Conservation (phyloP, 2,329 filamentous ascomycete genomes). For the Ophiostoma ips region DNA sequence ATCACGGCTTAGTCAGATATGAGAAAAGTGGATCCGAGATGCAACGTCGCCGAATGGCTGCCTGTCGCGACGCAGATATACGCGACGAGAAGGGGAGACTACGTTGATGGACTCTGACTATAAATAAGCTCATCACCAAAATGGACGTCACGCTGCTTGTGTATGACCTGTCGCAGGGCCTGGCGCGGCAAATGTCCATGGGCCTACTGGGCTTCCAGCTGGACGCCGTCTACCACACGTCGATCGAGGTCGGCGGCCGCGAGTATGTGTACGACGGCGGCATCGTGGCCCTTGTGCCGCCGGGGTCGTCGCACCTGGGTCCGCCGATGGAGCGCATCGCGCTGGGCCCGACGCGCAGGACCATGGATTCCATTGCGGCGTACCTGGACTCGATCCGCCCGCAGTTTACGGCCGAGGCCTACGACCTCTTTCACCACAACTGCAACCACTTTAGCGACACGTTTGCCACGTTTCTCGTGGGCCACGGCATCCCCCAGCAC, state of each 20-base stretch:
- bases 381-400: constrained; percentile 73
- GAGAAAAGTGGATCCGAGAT: too few relatives aligned
- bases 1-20: too few relatives aligned
- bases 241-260: constrained; percentile 66
- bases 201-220: constrained; percentile 46
- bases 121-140: background rate
- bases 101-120: too few relatives aligned
- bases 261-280: constrained; percentile 89
- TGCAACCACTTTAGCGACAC: constrained; percentile 98
- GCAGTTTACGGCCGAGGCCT: constrained; percentile 76
- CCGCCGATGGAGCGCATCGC: constrained; percentile 61
- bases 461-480: constrained; percentile 76
- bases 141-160: constrained; percentile 70
- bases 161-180: constrained; percentile 59
- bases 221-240: constrained; percentile 91
- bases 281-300: constrained; percentile 67
- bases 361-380: constrained; percentile 69
- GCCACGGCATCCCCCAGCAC: constrained; percentile 74
- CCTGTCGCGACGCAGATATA: too few relatives aligned
- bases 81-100: too few relatives aligned
- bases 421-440: constrained; percentile 82
- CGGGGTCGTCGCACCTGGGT: constrained; percentile 78
- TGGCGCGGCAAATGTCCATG: constrained; percentile 41
- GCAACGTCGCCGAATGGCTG: too few relatives aligned
- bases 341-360: constrained; percentile 65